Conservation (phyloP, 768 basidiomycete species). For the Lentinula boryana region DNA sequence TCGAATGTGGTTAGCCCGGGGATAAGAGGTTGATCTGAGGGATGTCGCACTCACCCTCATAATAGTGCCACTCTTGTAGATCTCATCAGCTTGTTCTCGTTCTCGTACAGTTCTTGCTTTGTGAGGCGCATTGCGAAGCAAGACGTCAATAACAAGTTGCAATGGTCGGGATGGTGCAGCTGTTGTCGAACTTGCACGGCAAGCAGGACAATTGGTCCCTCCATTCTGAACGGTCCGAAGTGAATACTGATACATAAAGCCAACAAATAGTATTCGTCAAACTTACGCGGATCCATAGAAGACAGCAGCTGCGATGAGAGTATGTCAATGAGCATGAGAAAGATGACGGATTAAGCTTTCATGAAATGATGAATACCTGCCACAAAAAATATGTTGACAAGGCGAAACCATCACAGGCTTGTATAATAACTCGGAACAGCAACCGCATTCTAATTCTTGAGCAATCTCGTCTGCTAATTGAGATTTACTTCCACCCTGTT, state of each 20-base stretch:
- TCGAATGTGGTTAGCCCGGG: background rate
- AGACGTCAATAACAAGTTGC: conserved; percentile 64
- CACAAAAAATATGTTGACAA: conserved; percentile 89
- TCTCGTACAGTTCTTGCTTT: conserved; percentile 65
- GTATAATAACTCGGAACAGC: conserved; percentile 79
- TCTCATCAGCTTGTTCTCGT: conserved; percentile 74
- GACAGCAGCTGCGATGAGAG: conserved; percentile 53
- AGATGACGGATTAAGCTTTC: conserved; percentile 4
- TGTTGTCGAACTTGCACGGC: conserved; percentile 61
- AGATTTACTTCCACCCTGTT: background rate
- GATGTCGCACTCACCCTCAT: conserved; percentile 49
- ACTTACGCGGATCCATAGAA: conserved; percentile 81
- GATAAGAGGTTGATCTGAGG: background rate
- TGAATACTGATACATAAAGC: background rate
- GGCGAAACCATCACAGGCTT: conserved; percentile 76
- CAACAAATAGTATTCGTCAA: background rate
- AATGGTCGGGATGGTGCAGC: conserved; percentile 71
- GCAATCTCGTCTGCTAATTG: conserved; percentile 55
- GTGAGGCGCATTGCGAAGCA: conserved; percentile 67
- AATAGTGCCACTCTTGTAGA: conserved; percentile 57
- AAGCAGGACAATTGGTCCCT: conserved; percentile 79
- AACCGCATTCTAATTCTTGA: conserved; percentile 79
- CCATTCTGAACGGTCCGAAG: conserved; percentile 51
- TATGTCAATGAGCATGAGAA: conserved; percentile 4
- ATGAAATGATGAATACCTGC: conserved; percentile 48